These are phyloP conservation scores for Cladophialophora carrionii DNA, from an alignment of 2,329 filamentous ascomycete genomes.

Conservation along the genomic window DNA sequence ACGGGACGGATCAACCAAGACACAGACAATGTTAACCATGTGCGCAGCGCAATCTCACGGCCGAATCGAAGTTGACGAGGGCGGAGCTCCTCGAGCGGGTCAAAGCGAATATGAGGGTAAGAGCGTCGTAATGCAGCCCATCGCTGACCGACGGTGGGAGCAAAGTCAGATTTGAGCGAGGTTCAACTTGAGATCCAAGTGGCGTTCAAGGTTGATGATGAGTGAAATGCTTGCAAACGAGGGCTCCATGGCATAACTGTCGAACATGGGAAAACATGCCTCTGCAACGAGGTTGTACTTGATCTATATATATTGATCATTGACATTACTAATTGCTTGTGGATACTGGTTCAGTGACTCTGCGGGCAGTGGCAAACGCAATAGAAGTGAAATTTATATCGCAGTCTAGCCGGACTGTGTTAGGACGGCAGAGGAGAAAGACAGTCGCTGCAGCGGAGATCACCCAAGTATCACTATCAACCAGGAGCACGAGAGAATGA, in stretches of 20 bases:
- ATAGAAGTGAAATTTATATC: not conserved
- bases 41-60: constrained; percentile 65
- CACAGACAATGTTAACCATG: not conserved
- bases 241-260: not conserved
- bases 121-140: not conserved
- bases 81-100: constrained; percentile 70
- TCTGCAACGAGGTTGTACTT: no score
- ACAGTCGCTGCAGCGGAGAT: not conserved
- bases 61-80: constrained; percentile 61
- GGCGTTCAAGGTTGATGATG: not conserved
- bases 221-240: not conserved
- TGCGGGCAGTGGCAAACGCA: no score
- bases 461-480: not conserved
- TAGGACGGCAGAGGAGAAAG: not conserved
- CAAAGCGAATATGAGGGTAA: constrained; percentile 63
- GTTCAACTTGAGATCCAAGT: not conserved
- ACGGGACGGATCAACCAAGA: not conserved
- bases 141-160: not conserved
- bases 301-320: no score
- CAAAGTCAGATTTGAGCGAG: no score
- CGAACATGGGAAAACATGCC: not conserved
- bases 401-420: not conserved
- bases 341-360: not conserved
- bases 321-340: not conserved
- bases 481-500: not conserved